A percentile compares a stretch with the other conserved stretches of the same genome.
phyloP scores from a whole-genome alignment of 73 alveolate species.

The Paramecium bursaria region DNA sequence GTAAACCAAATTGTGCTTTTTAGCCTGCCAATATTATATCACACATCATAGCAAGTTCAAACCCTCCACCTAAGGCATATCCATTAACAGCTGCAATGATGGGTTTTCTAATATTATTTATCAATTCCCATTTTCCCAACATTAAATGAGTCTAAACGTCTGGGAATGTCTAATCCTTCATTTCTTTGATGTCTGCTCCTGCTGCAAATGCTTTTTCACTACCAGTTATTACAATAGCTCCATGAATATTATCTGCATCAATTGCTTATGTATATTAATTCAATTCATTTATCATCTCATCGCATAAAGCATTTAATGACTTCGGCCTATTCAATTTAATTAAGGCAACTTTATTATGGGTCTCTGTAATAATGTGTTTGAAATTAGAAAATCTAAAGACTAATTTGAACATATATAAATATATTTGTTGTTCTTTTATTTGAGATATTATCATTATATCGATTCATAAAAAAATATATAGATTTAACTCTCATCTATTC shows the following conservation, averaged over 20 bases:
- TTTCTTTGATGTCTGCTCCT: constrained; percentile 97
- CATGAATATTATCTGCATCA: constrained; percentile 83
- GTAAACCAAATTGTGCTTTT: constrained; percentile 97
- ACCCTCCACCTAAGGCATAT: constrained; percentile 99
- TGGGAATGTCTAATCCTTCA: constrained; percentile 84
- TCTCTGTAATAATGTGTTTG: not conserved
- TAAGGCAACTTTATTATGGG: constrained; percentile 76
- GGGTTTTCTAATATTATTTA: constrained; percentile 85
- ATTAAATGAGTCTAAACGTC: constrained; percentile 66
- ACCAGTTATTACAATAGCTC: constrained; percentile 95
- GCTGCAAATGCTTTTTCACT: constrained; percentile 97
- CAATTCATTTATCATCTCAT: constrained; percentile 85
- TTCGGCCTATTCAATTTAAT: constrained; percentile 91
- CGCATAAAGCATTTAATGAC: constrained; percentile 94
- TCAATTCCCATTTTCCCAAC: constrained; percentile 74
- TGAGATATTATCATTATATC: no score
- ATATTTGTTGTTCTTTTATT: no score
- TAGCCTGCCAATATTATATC: constrained; percentile 96
- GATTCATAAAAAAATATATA: no score
- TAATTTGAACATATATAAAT: not conserved
- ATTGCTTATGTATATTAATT: constrained; percentile 71
- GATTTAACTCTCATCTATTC: constrained; percentile 22
- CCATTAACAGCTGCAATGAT: constrained; percentile 98
- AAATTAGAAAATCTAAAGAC: not conserved
- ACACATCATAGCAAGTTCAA: constrained; percentile 98